Conservation (phyloP, 768 basidiomycete genomes). For the Hirschioporus abietinus region DNA sequence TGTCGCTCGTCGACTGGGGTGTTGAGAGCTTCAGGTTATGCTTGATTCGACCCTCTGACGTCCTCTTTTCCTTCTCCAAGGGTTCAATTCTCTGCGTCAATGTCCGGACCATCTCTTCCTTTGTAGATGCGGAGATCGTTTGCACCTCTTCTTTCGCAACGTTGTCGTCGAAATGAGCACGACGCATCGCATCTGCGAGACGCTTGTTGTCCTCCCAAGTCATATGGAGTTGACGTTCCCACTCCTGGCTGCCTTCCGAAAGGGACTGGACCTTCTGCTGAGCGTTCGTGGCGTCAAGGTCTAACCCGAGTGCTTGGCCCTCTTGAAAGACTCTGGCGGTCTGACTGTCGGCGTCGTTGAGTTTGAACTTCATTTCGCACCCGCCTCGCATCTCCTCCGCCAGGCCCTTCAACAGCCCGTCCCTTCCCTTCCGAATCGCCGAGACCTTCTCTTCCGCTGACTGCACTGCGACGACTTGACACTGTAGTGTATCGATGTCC, state of each 20-base stretch:
- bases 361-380: too few species aligned
- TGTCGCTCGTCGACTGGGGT: background rate
- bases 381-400: too few species aligned
- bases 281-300: too few species aligned
- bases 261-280: too few species aligned
- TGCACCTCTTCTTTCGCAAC: too few species aligned
- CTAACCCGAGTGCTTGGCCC: too few species aligned
- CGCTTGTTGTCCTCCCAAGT: background rate
- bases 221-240: too few species aligned
- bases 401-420: too few species aligned
- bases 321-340: too few species aligned
- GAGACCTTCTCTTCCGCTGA: too few species aligned
- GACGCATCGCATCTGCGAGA: background rate
- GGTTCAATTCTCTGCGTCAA: background rate
- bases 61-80: background rate
- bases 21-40: background rate
- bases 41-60: background rate
- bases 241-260: too few species aligned
- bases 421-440: background rate
- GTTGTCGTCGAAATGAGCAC: background rate
- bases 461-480: background rate
- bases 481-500: background rate
- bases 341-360: too few species aligned
- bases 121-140: background rate
- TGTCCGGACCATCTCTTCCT: background rate